These are phyloP conservation scores for Rostrohypoxylon terebratum DNA, from an alignment of 495 filamentous ascomycete species.

Conservation along the genomic window DNA sequence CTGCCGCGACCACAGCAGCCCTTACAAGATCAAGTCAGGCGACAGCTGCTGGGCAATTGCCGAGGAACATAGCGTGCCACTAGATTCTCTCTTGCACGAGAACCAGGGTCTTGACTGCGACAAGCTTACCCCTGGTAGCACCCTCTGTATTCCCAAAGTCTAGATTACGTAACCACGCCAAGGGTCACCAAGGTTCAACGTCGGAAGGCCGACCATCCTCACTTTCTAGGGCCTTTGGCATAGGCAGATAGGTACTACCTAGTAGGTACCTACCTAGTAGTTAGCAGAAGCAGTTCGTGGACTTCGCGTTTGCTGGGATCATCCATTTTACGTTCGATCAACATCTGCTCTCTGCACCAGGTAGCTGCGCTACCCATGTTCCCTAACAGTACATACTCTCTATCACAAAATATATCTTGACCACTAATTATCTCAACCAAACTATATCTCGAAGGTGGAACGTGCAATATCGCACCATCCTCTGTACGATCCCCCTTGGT, in stretches of 20 bases:
- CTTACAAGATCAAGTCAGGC: slow-evolving; percentile 42
- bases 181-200: slow-evolving; percentile 24
- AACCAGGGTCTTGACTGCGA: slow-evolving; percentile 49
- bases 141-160: slow-evolving; percentile 45
- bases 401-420: slow-evolving; percentile 13
- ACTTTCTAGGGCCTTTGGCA: slow-evolving; percentile 13
- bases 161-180: slow-evolving; percentile 30
- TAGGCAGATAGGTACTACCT: too few species aligned
- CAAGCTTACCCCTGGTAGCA: slow-evolving; percentile 39
- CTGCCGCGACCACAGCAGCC: slow-evolving; percentile 37
- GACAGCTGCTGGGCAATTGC: slow-evolving; percentile 53
- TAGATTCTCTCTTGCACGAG: slow-evolving; percentile 45
- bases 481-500: slow-evolving; percentile 1
- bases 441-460: background rate
- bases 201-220: background rate
- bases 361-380: slow-evolving; percentile 21
- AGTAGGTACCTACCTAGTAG: too few species aligned
- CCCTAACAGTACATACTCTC: background rate
- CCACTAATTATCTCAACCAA: slow-evolving; percentile 17
- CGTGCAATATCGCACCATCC: background rate
- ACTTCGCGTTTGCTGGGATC: background rate
- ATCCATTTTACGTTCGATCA: slow-evolving; percentile 3
- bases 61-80: slow-evolving; percentile 35
- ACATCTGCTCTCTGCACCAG: background rate
- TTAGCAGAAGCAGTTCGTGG: background rate